Evolutionary conservation across 139 green algal genomes (phyloP), one percentile per base, ranked within the genome.

Genomic region (Tetraselmis chui): DNA sequence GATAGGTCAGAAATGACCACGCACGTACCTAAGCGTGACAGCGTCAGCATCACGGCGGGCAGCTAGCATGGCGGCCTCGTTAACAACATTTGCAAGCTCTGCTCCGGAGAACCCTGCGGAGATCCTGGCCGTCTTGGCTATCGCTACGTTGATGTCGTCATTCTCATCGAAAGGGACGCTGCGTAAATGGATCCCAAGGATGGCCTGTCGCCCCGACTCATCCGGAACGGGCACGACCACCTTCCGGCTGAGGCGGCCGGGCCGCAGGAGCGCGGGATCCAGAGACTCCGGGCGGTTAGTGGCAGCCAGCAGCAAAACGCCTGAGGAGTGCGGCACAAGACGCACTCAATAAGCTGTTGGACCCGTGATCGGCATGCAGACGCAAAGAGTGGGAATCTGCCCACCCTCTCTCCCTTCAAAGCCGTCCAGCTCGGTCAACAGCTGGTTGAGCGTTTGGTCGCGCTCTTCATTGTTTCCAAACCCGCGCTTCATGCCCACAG

Each of bases 81-180:
- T 98, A 45, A 97, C 92, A 83, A 98, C 89, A 83, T 99, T 98
- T 24, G 93, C 90, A 83, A 99, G 90, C 86, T 99, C 94, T n/a
- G 96, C 96, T 32, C 96, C 96, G 27, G 83, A 87, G 67, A 94
- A 91, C 29, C 86, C 87, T 29, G 45, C 45, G 45, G 45, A 67
- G 45, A 67, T 67, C 45, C 45, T 67, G 45, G 45, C 45, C 11
- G 45, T 67, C 45, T 67, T 67, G 74, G 23, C 26, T 0, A 67
- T 75, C n/a, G 77, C 59, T 25, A 31, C 32, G 31, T 85, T 86
- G 88, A 95, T 78, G 28, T 27, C n/a, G 28, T 59, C 28, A 2
- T 27, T 32, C n/a, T 29, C n/a, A 2, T 59, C 32, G 29, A 84
- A 28, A 29, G 89, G 89, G 45, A 91, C 88, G 0, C 59, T 79